Base-by-base conservation (phyloP, 495 filamentous ascomycete species). In the Penicillium verhagenii region DNA sequence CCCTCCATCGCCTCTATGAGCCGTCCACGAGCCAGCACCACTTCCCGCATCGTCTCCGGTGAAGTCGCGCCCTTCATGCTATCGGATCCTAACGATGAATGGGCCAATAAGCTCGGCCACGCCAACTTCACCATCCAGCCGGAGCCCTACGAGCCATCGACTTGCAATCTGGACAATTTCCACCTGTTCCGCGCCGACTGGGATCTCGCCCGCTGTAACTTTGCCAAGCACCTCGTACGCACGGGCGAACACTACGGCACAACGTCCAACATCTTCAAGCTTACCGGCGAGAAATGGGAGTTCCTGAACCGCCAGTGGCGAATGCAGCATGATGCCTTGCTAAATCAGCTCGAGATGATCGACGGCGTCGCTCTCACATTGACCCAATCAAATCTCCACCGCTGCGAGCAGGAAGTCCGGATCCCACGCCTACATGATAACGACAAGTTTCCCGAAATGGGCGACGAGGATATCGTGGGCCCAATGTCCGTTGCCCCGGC, bases 61-160 rank as follows among this genome's bases (percentile, higher is more conserved):
- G 83, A 91, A 10, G 71, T 71, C 0, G 71, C 79, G 8, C 77
- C 82, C 2, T 81, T 88, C 56, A 67, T 80, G 16, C 72, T 89
- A 0, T 78, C 82, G 6, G 83, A 88, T 46, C 79, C 82, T 9
- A 77, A 82, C 20, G 92, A 97, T 67, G 79, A 83, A 52, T 96
- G 92, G 92, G 84, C 90, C 6, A 80, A 84, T 60, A 85, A 83
- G 52, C 82, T 97, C 3, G 92, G 92, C 13, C 92, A 97, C 65
- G 91, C 92, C 40, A 96, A 97, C 65, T 97, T 92, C 72, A 92
- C 82, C 61, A 94, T 97, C 56, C 74, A 85, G 14, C 92, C 92
- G 2, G 85, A 84, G 63, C 92, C 92, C 0, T 96, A 97, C 60
- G 59, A 79, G 10, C 88, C 90, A 0, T 79, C 86, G 25, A 60